Evolutionary conservation across 1,139 yeast species (phyloP).

Genomic region (Kodamaea sp.): DNA sequence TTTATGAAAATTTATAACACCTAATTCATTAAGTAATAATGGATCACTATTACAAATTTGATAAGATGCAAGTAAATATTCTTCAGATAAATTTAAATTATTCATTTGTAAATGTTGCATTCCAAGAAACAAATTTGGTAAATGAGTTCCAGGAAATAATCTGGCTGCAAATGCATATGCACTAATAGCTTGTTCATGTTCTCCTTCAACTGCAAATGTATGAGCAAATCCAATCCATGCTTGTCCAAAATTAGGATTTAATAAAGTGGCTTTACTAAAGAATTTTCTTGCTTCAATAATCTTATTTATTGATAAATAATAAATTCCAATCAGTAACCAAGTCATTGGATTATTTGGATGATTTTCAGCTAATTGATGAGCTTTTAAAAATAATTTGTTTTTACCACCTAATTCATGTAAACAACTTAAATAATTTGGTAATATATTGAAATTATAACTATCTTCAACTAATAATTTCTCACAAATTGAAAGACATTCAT

Average conservation of each 20-base stretch:
- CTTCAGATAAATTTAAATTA: conserved; percentile 79
- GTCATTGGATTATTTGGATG: conserved; percentile 82
- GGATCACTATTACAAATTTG: conserved; percentile 85
- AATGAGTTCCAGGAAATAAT: conserved; percentile 89
- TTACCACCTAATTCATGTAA: conserved; percentile 81
- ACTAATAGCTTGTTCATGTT: conserved; percentile 96
- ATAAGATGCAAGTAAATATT: conserved; percentile 73
- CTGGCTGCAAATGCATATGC: conserved; percentile 97
- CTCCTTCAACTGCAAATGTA: conserved; percentile 96
- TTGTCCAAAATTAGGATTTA: conserved; percentile 88
- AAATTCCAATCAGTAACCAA: conserved; percentile 91
- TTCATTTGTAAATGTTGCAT: conserved; percentile 94
- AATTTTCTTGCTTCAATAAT: conserved; percentile 80
- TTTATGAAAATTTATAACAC: conserved; percentile 82
- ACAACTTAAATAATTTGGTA: conserved; percentile 82
- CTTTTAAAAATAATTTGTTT: conserved; percentile 72
- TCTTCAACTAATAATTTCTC: conserved; percentile 62
- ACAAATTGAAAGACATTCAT: conserved; percentile 71
- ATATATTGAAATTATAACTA: conserved; percentile 63
- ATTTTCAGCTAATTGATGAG: conserved; percentile 84
- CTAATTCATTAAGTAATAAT: conserved; percentile 81
- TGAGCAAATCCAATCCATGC: conserved; percentile 99
- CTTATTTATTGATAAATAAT: conserved; percentile 73
- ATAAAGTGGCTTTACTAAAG: conserved; percentile 84
- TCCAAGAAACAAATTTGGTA: conserved; percentile 87